Percentiles rank a stretch among this genome's conserved stretches.
These are phyloP conservation scores for Brasenia schreberi DNA, from an alignment of 164 flowering plant genomes.

Conservation along the genomic window DNA sequence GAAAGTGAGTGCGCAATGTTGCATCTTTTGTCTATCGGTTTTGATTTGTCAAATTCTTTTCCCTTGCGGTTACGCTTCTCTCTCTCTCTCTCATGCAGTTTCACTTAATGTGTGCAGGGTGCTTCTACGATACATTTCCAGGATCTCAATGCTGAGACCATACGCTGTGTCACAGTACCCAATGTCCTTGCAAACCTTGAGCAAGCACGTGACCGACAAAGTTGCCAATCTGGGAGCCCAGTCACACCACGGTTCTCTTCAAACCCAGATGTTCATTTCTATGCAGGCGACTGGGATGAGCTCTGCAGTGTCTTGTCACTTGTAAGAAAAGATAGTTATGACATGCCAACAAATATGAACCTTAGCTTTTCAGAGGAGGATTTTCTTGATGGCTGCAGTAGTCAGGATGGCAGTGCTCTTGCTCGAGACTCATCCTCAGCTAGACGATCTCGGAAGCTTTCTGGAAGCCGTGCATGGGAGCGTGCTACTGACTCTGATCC, in stretches of 20 bases:
- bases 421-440: conserved; percentile 44
- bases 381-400: conserved; percentile 72
- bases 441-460: conserved; percentile 77
- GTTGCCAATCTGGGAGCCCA: conserved; percentile 76
- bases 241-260: conserved; percentile 67
- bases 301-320: conserved; percentile 64
- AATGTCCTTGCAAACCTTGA: conserved; percentile 89
- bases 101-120: conserved; percentile 35
- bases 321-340: conserved; percentile 39
- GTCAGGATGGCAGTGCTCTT: conserved; percentile 73
- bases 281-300: conserved; percentile 93
- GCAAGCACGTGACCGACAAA: conserved; percentile 76
- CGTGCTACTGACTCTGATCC: conserved; percentile 57
- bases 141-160: conserved; percentile 69
- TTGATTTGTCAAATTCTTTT: too few species aligned
- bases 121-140: conserved; percentile 76
- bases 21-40: too few species aligned
- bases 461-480: conserved; percentile 92
- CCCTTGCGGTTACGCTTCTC: too few species aligned
- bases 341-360: conserved; percentile 39
- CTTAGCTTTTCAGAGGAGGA: conserved; percentile 85
- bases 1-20: too few species aligned
- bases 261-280: conserved; percentile 62
- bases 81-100: not conserved
- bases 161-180: conserved; percentile 80